Evolutionary conservation across 2,329 filamentous ascomycete genomes (phyloP).

Genomic region (Penicillium sp.): DNA sequence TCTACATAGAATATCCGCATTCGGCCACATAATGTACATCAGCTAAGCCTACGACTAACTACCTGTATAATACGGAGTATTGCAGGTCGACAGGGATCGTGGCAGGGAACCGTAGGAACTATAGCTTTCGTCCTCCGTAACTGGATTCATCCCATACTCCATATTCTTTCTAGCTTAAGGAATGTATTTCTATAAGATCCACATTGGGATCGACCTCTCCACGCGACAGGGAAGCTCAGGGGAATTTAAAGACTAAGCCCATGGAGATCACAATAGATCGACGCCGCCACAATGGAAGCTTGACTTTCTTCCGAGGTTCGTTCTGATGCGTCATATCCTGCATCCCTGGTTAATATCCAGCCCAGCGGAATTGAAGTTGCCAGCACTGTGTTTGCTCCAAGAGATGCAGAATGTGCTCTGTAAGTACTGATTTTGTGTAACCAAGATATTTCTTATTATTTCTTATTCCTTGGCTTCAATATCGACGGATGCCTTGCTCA

Average conservation of each 20-base stretch:
- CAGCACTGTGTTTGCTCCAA: not conserved
- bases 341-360: no score
- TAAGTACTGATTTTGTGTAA: not conserved
- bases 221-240: conserved; percentile 5
- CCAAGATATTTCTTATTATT: not conserved
- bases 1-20: conserved; percentile 6
- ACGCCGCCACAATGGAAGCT: conserved; percentile 6
- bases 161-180: not conserved
- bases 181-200: conserved; percentile 4
- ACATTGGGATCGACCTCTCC: conserved; percentile 16
- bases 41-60: conserved; percentile 1
- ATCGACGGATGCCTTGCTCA: conserved; percentile 13
- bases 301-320: not conserved
- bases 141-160: not conserved
- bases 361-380: no score
- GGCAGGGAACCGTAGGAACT: conserved; percentile 1
- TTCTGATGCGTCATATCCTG: no score
- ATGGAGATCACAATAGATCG: conserved; percentile 19
- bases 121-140: not conserved
- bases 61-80: no score
- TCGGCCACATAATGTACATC: conserved; percentile 18
- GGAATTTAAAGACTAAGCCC: not conserved
- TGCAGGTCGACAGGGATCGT: conserved; percentile 9
- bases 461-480: not conserved
- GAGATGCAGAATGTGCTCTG: not conserved